Percentiles rank a stretch among this genome's conserved stretches.
Evolutionary conservation across 2,329 filamentous ascomycete species (phyloP).

Genomic region (Myotisia sp.): DNA sequence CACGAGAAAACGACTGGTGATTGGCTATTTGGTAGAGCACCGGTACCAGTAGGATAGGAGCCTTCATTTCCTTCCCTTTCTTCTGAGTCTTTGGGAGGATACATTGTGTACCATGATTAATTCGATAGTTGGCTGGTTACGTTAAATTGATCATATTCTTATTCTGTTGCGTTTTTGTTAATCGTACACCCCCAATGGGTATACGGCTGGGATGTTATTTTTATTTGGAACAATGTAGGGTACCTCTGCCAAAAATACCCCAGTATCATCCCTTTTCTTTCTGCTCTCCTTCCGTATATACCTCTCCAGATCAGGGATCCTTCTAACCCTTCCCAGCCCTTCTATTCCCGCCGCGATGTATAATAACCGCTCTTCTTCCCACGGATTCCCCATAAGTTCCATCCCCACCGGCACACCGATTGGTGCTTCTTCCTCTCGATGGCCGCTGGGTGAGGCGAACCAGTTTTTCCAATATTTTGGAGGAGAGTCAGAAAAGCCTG

Average conservation of each 20-base stretch:
- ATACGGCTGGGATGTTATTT: conserved; percentile 7
- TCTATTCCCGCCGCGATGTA: conserved; percentile 41
- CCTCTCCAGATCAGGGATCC: conserved; percentile 18
- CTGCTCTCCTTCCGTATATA: background rate
- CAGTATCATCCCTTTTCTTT: conserved; percentile 1
- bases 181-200: conserved; percentile 7
- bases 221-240: conserved; percentile 7
- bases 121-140: too few species aligned
- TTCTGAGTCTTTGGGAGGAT: too few species aligned
- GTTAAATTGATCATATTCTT: background rate
- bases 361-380: conserved; percentile 41
- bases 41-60: too few species aligned
- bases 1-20: too few species aligned
- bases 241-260: conserved; percentile 1
- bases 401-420: conserved; percentile 49
- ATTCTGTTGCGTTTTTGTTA: conserved; percentile 1
- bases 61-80: too few species aligned
- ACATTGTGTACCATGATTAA: background rate
- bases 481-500: conserved; percentile 10
- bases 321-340: conserved; percentile 28
- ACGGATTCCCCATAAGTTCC: conserved; percentile 47
- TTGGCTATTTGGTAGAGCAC: too few species aligned
- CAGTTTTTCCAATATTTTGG: too few species aligned
- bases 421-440: conserved; percentile 26
- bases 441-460: too few species aligned